These are phyloP conservation scores for Striga asiatica DNA, from an alignment of 257 asterid genomes.

Conservation along the genomic window DNA sequence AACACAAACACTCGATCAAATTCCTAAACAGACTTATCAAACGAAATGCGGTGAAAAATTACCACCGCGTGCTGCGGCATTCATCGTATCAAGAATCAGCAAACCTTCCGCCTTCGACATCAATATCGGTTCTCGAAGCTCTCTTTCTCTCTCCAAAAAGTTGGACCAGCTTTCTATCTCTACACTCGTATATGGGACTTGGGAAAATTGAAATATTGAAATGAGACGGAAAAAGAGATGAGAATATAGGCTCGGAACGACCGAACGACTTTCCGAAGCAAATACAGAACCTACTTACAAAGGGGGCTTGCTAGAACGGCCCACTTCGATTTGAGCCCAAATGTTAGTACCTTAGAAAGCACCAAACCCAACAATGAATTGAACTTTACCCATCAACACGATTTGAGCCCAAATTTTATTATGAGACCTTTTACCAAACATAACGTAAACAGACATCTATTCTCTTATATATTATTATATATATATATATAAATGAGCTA, in stretches of 20 bases:
- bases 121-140: not conserved
- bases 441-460: too few relatives aligned
- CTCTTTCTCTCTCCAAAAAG: not conserved
- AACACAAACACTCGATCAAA: not conserved
- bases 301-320: too few relatives aligned
- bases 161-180: not conserved
- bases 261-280: constrained; percentile 14
- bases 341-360: too few relatives aligned
- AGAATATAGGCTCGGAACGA: not conserved
- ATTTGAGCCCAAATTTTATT: too few relatives aligned
- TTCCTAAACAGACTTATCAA: not conserved
- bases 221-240: not conserved
- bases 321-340: too few relatives aligned
- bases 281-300: constrained; percentile 18
- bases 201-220: constrained; percentile 8
- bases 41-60: not conserved
- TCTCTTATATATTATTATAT: too few relatives aligned
- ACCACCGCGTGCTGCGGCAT: constrained; percentile 22
- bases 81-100: constrained; percentile 22
- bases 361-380: too few relatives aligned
- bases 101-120: constrained; percentile 21
- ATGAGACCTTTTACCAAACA: too few relatives aligned
- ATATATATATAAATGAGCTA: too few relatives aligned
- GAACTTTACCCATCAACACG: too few relatives aligned
- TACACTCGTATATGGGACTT: not conserved